phyloP scores from a whole-genome alignment of 148 eudicot genomes.

The Diospyros lotus region DNA sequence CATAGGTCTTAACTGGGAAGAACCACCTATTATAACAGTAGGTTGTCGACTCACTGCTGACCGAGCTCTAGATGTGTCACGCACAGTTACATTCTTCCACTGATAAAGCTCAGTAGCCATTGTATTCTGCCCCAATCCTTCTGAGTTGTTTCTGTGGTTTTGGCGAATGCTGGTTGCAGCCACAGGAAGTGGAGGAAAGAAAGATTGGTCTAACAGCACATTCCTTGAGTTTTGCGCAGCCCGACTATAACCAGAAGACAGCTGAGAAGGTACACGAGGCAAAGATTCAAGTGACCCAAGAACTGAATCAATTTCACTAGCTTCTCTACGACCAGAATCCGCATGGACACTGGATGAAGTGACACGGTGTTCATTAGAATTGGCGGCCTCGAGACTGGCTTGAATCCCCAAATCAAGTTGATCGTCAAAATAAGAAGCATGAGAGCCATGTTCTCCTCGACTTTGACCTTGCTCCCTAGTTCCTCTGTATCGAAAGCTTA shows the following conservation, averaged over 20 bases:
- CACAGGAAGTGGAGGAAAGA: conserved; percentile 68
- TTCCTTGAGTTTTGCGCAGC: conserved; percentile 46
- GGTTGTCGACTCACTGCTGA: conserved; percentile 27
- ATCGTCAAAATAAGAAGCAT: conserved; percentile 45
- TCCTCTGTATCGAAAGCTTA: conserved; percentile 71
- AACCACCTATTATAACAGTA: conserved; percentile 1
- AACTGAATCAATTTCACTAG: conserved; percentile 35
- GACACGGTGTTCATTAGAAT: conserved; percentile 29
- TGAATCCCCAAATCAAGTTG: conserved; percentile 59
- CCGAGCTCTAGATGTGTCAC: conserved; percentile 40
- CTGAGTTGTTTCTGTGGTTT: conserved; percentile 30
- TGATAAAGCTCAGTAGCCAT: conserved; percentile 69
- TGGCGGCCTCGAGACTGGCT: conserved; percentile 51
- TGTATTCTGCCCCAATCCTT: conserved; percentile 38
- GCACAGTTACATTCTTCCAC: conserved; percentile 29
- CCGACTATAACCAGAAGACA: conserved; percentile 53
- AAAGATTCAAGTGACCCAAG: conserved; percentile 49
- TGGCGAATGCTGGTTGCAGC: conserved; percentile 45
- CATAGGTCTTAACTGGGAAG: conserved; percentile 20
- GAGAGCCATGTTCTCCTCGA: conserved; percentile 54
- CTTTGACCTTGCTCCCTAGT: conserved; percentile 57
- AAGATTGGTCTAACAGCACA: conserved; percentile 45
- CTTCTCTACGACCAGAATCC: conserved; percentile 19
- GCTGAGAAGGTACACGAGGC: conserved; percentile 43
- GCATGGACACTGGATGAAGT: conserved; percentile 32